Evolutionary conservation across 1,284 basidiomycete genomes (phyloP), one percentile per base, ranked within the genome.

Genomic region (Gymnopus androsaceus): DNA sequence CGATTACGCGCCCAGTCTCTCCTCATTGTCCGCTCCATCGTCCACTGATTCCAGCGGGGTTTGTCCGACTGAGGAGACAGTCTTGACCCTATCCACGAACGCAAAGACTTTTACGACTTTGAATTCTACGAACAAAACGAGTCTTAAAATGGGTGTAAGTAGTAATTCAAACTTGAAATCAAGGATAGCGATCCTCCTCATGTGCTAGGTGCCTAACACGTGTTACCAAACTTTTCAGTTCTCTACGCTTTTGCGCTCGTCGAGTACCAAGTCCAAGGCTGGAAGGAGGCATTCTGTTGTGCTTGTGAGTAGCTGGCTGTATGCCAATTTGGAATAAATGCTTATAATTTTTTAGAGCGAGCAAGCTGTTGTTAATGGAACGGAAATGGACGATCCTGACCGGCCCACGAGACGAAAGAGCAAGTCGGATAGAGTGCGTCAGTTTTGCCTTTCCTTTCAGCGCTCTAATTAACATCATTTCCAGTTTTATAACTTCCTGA

Each of bases 401-500:
- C 66, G 75, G 42, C 67, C 69, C 15, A 68, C 72, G 47, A 65
- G 46, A 28, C 34, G 73, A 58, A 73, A 72, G 61, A 57, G 62
- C 58, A 74, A 73, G 59, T 67, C 71, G 23, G 72, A 75, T 66
- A 78, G 72, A 66, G 80, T 76, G 44, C 54, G 72, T 66, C 23
- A n/a, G n/a, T 28, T 21, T 30, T 40, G 45, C 45, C 51, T 36
- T 46, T 27, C 45, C 57, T 53, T 57, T 45, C 41, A 44, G 47
- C 50, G 36, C 44, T 37, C 48, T 42, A 28, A 56, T 54, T 54
- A 36, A 23, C 55, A 58, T 56, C 53, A 53, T 47, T 55, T 45
- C n/a, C 57, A 83, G 82, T 65, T 83, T 61, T 78, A 75, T 59
- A 76, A 70, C 14, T 82, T 83, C 66, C 75, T 83, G 57, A 75